These are phyloP conservation scores for Teratosphaeria gauchensis DNA, from an alignment of 2,329 filamentous ascomycete genomes.

Conservation along the genomic window DNA sequence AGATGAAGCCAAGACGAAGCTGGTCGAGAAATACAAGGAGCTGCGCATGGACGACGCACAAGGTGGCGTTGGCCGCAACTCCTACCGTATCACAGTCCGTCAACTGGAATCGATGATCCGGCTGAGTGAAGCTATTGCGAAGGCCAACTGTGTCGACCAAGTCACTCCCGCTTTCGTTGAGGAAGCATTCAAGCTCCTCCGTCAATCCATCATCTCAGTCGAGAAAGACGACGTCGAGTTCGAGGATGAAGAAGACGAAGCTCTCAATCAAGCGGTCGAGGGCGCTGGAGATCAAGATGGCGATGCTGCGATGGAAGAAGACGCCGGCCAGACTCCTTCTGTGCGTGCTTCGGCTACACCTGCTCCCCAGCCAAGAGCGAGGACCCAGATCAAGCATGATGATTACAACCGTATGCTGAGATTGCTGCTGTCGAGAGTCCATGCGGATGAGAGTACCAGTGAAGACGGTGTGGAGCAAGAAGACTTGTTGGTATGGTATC, in stretches of 20 bases:
- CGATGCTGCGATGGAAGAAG: conserved; percentile 43
- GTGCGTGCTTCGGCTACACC: conserved; percentile 33
- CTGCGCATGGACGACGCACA: conserved; percentile 87
- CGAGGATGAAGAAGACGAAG: conserved; percentile 57
- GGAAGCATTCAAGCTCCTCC: conserved; percentile 82
- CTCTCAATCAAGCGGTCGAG: conserved; percentile 41
- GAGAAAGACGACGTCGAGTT: conserved; percentile 97
- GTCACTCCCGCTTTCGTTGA: conserved; percentile 76
- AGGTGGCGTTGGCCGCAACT: conserved; percentile 86
- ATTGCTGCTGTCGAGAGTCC: conserved; percentile 69
- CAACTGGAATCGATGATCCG: conserved; percentile 95
- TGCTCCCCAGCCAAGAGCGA: conserved; percentile 39
- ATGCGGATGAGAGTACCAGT: conserved; percentile 63
- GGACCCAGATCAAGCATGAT: conserved; percentile 88
- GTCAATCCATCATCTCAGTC: conserved; percentile 93
- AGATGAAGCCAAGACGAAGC: conserved; percentile 69
- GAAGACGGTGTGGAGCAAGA: conserved; percentile 82
- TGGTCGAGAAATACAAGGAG: conserved; percentile 93
- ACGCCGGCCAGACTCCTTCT: conserved; percentile 28
- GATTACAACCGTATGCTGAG: conserved; percentile 91
- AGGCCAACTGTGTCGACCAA: conserved; percentile 91
- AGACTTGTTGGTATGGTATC: conserved; percentile 75
- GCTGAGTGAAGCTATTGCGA: conserved; percentile 93
- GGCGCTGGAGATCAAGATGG: conserved; percentile 33
- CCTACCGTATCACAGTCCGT: conserved; percentile 92